Evolutionary conservation across 2,329 filamentous ascomycete genomes (phyloP).

Genomic region (Aureobasidium mangrovei): DNA sequence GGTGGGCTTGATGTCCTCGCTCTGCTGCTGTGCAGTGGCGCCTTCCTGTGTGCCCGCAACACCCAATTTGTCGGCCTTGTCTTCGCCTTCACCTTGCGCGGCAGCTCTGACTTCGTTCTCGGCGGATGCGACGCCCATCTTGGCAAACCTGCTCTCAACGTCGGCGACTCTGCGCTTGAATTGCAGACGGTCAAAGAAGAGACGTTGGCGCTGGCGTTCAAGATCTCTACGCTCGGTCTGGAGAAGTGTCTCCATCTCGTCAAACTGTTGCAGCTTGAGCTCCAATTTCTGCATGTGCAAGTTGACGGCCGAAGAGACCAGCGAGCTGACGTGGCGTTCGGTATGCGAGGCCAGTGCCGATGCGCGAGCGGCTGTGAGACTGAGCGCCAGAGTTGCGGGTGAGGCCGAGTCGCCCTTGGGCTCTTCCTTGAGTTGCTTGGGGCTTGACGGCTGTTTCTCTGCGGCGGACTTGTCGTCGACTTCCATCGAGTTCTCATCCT

Average conservation of each 20-base stretch:
- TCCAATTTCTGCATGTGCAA: constrained; percentile 92
- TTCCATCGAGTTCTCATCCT: constrained; percentile 51
- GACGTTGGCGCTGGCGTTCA: constrained; percentile 81
- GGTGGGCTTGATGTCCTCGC: neutral
- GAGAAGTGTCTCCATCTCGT: constrained; percentile 87
- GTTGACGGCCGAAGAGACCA: constrained; percentile 88
- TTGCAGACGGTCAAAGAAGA: constrained; percentile 83
- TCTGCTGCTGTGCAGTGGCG: neutral
- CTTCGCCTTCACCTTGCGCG: neutral
- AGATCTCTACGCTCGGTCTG: constrained; percentile 88
- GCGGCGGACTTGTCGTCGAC: constrained; percentile 48
- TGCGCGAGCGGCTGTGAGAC: constrained; percentile 74
- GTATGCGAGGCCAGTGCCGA: constrained; percentile 88
- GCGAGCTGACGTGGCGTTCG: constrained; percentile 89
- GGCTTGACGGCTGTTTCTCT: neutral
- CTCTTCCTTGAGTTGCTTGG: constrained; percentile 40
- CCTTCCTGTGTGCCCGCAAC: constrained; percentile 4
- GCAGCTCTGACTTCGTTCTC: constrained; percentile 4
- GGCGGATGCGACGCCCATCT: constrained; percentile 19
- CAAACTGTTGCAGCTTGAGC: constrained; percentile 90
- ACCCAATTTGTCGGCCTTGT: constrained; percentile 6
- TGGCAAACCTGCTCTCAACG: constrained; percentile 53
- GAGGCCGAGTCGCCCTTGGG: constrained; percentile 29
- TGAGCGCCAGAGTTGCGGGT: constrained; percentile 68
- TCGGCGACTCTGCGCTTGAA: constrained; percentile 83